Conservation (phyloP, 2,329 filamentous ascomycete species). For the Xylariales sp. region DNA sequence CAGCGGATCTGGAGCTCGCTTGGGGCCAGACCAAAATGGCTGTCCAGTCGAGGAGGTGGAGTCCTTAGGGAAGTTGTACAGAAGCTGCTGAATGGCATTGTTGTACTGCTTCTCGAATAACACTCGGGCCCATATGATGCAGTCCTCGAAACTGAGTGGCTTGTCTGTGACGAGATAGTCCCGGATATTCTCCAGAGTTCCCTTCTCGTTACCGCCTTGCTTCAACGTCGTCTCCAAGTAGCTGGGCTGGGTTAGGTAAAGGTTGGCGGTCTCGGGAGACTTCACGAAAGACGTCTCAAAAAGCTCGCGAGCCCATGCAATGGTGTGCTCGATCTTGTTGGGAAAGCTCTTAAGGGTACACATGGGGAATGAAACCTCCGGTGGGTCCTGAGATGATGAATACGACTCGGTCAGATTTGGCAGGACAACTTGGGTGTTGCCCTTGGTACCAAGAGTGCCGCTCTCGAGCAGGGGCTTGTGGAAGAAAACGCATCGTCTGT, state of each 20-base stretch:
- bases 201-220: conserved; percentile 92
- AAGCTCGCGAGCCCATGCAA: conserved; percentile 94
- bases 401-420: conserved; percentile 93
- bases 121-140: conserved; percentile 89
- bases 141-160: conserved; percentile 90
- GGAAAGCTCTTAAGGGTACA: conserved; percentile 96
- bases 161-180: conserved; percentile 91
- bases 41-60: conserved; percentile 82
- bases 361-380: conserved; percentile 98
- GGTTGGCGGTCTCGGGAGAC: conserved; percentile 87
- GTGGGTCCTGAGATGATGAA: conserved; percentile 93
- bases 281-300: conserved; percentile 95
- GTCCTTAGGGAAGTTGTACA: conserved; percentile 97
- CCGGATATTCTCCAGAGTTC: conserved; percentile 83
- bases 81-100: conserved; percentile 90
- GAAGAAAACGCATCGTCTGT: conserved; percentile 96
- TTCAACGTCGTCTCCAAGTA: conserved; percentile 85
- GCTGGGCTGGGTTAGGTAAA: conserved; percentile 87
- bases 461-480: conserved; percentile 94
- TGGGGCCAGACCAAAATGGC: conserved; percentile 96
- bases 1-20: conserved; percentile 88
- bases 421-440: conserved; percentile 94
- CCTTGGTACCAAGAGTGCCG: conserved; percentile 97
- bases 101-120: conserved; percentile 97
- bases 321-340: conserved; percentile 97